Base-by-base conservation (phyloP, 106 monocot species). In the Gastrodia elata region DNA sequence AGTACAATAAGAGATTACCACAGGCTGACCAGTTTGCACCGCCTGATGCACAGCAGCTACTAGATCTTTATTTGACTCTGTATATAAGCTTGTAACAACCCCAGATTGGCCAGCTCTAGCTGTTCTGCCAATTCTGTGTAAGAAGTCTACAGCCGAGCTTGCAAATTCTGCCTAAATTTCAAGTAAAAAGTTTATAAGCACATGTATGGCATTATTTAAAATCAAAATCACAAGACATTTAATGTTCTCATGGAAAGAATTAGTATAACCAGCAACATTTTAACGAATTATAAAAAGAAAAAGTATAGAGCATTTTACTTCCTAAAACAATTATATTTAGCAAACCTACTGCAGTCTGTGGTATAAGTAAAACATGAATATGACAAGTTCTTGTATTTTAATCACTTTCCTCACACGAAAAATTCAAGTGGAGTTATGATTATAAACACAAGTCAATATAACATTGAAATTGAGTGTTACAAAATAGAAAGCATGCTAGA, bases 111-210 rank as follows among this genome's bases (percentile, higher is more conserved):
- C 97, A 68, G 91, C 97, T 88, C 97, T 88, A 2, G 86, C 97
- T 55, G 97, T 98, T 58, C 97, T 87, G 8, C 97, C 97, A 71
- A 98, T 85, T 70, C 97, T 90, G 56, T 98, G 97, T 81, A 98
- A 76, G 72, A 93, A 98, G 75, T 98, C 93, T 20, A 98, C 88
- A 64, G 93, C 97, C 73, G 83, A 91, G 25, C 83, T 83, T 38
- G 97, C 97, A 82, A 98, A 98, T 76, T 93, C 97, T 22, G 97
- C 97, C 97, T 98, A 40, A 69, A 39, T 25, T 69, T 69, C 18
- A 68, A 39, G 26, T 1, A 69, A 69, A 35, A 22, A 69, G 38
- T 26, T 11, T 32, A 26, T 22, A 25, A 69, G 1, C 25, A 69
- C 15, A 69, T 2, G 32, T 0, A 69, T 39, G 38, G 26, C 5